Percentiles rank a stretch among this genome's conserved stretches.
These are phyloP conservation scores for Camelina hispida DNA, from an alignment of 345 rosid species.

Conservation along the genomic window DNA sequence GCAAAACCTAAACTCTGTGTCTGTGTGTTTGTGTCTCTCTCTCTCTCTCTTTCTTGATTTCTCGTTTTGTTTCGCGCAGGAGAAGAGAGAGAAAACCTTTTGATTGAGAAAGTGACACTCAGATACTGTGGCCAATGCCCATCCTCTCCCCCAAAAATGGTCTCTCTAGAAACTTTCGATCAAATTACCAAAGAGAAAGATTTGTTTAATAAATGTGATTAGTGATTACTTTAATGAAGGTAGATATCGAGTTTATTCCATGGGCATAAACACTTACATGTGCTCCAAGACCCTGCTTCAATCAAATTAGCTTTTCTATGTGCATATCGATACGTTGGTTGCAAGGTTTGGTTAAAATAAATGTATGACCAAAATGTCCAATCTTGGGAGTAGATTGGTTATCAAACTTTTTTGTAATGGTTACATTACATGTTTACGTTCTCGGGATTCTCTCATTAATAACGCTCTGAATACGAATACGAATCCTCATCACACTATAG, in stretches of 20 bases:
- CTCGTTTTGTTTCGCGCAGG: slow-evolving; percentile 39
- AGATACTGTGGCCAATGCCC: slow-evolving; percentile 22
- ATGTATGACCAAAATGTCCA: too few species aligned
- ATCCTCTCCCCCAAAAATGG: background rate
- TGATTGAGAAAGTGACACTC: slow-evolving; percentile 45
- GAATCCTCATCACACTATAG: background rate
- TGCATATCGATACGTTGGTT: background rate
- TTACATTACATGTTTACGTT: background rate
- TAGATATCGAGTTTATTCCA: slow-evolving; percentile 7
- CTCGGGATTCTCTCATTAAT: background rate
- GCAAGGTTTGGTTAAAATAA: background rate
- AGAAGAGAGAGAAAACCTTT: slow-evolving; percentile 47
- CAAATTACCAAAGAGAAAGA: background rate
- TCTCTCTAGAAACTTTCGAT: background rate
- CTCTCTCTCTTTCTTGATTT: slow-evolving; percentile 8
- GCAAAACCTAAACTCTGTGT: slow-evolving; percentile 37
- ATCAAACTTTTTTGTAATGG: background rate
- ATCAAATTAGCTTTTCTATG: background rate
- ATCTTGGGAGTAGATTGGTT: background rate
- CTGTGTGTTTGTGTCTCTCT: background rate
- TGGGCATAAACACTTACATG: slow-evolving; percentile 18
- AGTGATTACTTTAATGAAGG: slow-evolving; percentile 26
- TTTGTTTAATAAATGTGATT: background rate
- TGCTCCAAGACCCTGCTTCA: background rate
- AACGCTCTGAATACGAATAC: background rate